Base-by-base conservation (phyloP, 306 rosid species). In the Comarum palustre region DNA sequence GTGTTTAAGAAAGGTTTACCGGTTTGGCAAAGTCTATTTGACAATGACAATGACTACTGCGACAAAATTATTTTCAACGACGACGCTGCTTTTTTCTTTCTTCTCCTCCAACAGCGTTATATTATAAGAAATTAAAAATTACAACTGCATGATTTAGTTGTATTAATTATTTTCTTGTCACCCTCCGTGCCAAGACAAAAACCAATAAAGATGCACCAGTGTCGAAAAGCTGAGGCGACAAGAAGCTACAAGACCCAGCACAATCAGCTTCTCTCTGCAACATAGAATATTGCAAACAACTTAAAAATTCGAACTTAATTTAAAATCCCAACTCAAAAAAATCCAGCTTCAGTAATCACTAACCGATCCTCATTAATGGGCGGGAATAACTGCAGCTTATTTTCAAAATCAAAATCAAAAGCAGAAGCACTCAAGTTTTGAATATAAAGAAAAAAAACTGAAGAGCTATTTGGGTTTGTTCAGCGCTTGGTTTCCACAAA, bases 401-500 rank as follows among this genome's bases (percentile, higher is more conserved):
- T 61, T 61, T 61, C 45, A 61, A 61, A 61, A 31, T 17, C 45
- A 8, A 38, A 8, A 38, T n/a, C n/a, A n/a, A n/a, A n/a, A n/a
- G n/a, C n/a, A n/a, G 51, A 36, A 31, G 67, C n/a, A 17, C 4
- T 7, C 67, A 16, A 16, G 1, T 61, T 80, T 47, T 47, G 77
- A n/a, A 50, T n/a, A 10, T 10, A 13, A 22, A 51, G 32, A 80
- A 27, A 77, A 81, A 87, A 85, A 82, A 87, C 87, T 88, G 92
- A 71, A 8, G 78, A 89, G 83, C 42, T 77, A 66, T 68, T 52
- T 62, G 72, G 42, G 51, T 51, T 42, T 65, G 57, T 41, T 59
- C 68, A 34, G 79, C 77, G 71, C 78, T 68, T 82, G 73, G 51
- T 82, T 78, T 78, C 76, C 69, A 72, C 80, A 65, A 34, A 54